Evolutionary conservation across 176 grass and related monocot species (phyloP).

Genomic region (Oryza meyeriana): DNA sequence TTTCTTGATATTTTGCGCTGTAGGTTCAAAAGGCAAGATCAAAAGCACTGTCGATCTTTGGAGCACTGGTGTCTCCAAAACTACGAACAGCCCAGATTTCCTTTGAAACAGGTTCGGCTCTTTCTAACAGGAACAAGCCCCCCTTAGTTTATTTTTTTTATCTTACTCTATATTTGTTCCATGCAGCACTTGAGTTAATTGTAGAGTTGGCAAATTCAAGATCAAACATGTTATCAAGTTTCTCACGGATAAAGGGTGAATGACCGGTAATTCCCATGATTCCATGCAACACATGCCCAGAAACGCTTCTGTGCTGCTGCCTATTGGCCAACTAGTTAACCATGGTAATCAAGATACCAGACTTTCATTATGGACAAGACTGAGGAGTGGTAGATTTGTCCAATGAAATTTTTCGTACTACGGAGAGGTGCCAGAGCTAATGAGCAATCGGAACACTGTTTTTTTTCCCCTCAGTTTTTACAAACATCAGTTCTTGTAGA

Average conservation of each 20-base stretch:
- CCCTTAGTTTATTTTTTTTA: not conserved
- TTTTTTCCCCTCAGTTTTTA: not conserved
- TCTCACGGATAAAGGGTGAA: conserved; percentile 40
- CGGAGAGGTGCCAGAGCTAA: not conserved
- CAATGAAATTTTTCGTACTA: not conserved
- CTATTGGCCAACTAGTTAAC: not conserved
- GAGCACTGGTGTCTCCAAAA: conserved; percentile 76
- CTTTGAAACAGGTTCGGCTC: conserved; percentile 73
- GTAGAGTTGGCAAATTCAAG: conserved; percentile 65
- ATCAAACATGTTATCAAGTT: conserved; percentile 49
- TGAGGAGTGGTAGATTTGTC: not conserved
- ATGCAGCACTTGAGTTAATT: conserved; percentile 65
- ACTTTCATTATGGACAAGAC: not conserved
- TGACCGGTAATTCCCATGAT: not conserved
- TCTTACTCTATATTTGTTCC: conserved; percentile 30
- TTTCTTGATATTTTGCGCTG: conserved; percentile 4
- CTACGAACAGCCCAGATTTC: conserved; percentile 75
- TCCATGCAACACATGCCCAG: not conserved
- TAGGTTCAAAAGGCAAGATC: conserved; percentile 73
- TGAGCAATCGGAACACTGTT: not conserved
- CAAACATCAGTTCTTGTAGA: not conserved
- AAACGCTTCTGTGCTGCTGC: not conserved
- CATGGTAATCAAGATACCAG: not conserved
- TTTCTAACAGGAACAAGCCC: not conserved
- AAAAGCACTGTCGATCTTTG: conserved; percentile 77